These are phyloP conservation scores for Nemania serpens DNA, from an alignment of 2,329 filamentous ascomycete genomes.

Conservation along the genomic window DNA sequence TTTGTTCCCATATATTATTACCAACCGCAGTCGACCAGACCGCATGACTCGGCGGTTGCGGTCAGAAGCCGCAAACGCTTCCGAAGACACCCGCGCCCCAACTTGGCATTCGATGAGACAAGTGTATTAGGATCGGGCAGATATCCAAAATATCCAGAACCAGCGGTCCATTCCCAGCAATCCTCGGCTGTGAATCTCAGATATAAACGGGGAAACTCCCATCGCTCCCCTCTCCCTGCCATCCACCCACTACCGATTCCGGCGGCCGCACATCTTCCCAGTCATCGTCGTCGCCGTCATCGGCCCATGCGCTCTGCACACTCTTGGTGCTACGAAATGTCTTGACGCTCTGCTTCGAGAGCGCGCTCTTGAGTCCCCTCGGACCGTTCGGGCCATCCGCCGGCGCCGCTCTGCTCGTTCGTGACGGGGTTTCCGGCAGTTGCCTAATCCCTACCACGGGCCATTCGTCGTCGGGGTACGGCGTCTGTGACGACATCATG, in stretches of 20 bases:
- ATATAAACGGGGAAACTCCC: conserved; percentile 41
- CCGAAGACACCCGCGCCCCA: no score
- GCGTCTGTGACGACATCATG: conserved; percentile 27
- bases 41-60: no score
- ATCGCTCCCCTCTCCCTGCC: conserved; percentile 34
- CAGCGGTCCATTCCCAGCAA: background rate
- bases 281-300: conserved; percentile 36
- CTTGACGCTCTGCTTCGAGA: conserved; percentile 32
- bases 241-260: conserved; percentile 34
- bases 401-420: conserved; percentile 21
- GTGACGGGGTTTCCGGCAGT: conserved; percentile 34
- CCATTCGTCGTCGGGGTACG: conserved; percentile 29
- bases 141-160: no score
- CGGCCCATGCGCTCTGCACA: conserved; percentile 28
- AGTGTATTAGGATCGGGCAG: no score
- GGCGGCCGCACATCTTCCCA: conserved; percentile 41
- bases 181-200: conserved; percentile 17
- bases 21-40: no score
- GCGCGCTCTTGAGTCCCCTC: conserved; percentile 19
- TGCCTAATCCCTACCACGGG: conserved; percentile 19
- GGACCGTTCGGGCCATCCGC: conserved; percentile 27
- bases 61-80: no score
- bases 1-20: no score
- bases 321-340: conserved; percentile 33
- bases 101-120: no score